phyloP scores from a whole-genome alignment of 1,284 basidiomycete genomes.

The Cutaneotrichosporon sp. region DNA sequence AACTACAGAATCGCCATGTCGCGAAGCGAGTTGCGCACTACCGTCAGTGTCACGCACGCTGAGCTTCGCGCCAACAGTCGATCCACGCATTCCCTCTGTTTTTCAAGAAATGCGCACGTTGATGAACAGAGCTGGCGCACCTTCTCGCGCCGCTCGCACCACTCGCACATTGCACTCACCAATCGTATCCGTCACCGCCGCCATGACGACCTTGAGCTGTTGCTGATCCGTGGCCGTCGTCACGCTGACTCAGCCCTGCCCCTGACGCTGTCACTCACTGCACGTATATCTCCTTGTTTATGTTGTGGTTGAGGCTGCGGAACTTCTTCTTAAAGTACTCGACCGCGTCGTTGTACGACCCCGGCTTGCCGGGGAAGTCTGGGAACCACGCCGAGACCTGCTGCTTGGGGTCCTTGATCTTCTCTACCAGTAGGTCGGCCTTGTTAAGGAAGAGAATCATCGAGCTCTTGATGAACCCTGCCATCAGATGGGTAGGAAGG shows the following conservation, averaged over 20 bases:
- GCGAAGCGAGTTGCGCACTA: conserved; percentile 28
- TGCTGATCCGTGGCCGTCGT: conserved; percentile 92
- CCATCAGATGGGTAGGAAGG: conserved; percentile 41
- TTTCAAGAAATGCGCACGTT: background rate
- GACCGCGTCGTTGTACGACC: conserved; percentile 40
- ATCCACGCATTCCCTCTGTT: background rate
- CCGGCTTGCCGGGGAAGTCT: conserved; percentile 62
- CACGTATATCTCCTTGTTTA: conserved; percentile 86
- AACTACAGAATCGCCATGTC: conserved; percentile 27
- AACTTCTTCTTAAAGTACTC: conserved; percentile 90
- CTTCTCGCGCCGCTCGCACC: background rate
- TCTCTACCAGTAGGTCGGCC: conserved; percentile 81
- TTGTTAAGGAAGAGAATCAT: conserved; percentile 92
- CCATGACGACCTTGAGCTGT: conserved; percentile 90
- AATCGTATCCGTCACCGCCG: conserved; percentile 59
- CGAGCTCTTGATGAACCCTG: conserved; percentile 82
- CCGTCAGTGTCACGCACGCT: background rate
- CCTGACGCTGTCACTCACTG: conserved; percentile 61
- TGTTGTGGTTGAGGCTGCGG: conserved; percentile 73
- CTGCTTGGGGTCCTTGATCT: conserved; percentile 66
- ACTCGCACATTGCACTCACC: conserved; percentile 5
- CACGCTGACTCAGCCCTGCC: conserved; percentile 58
- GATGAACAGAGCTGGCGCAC: no score
- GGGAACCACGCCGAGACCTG: conserved; percentile 83
- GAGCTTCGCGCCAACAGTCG: background rate